Percentiles rank a stretch among this genome's conserved stretches.
Conservation (phyloP, 805 yeast species). For the Yarrowia sp. region DNA sequence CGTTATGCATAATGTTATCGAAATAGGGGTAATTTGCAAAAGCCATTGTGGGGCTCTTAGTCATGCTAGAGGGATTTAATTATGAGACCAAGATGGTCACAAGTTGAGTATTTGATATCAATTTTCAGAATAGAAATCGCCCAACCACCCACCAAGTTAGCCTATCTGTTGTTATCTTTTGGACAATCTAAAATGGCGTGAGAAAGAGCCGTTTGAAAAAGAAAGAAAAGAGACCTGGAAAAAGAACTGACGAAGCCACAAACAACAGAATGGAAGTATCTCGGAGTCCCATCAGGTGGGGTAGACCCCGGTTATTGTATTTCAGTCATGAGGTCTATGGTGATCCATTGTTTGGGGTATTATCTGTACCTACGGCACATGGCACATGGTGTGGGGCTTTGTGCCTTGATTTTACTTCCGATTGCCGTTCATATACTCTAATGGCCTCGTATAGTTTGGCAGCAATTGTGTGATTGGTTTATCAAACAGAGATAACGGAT, state of each 20-base stretch:
- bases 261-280: not conserved
- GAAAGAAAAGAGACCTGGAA: not conserved
- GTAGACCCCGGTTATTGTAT: no score
- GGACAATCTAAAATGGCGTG: not conserved
- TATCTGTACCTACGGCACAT: no score
- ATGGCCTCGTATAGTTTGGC: not conserved
- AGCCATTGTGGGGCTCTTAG: no score
- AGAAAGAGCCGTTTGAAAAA: slow-evolving; percentile 18
- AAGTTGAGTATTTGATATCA: no score
- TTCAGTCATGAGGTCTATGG: no score
- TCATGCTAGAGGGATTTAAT: no score
- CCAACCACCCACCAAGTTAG: not conserved
- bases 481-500: not conserved
- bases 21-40: no score
- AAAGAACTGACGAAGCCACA: not conserved
- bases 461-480: slow-evolving; percentile 3
- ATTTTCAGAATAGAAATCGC: no score
- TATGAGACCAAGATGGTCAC: no score
- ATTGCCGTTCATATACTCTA: not conserved
- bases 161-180: not conserved
- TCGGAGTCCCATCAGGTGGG: no score
- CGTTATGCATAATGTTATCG: no score
- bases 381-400: not conserved
- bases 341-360: no score
- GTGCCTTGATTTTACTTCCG: not conserved